These are phyloP conservation scores for Meira nashicola DNA, from an alignment of 1,284 basidiomycete species.

Conservation along the genomic window DNA sequence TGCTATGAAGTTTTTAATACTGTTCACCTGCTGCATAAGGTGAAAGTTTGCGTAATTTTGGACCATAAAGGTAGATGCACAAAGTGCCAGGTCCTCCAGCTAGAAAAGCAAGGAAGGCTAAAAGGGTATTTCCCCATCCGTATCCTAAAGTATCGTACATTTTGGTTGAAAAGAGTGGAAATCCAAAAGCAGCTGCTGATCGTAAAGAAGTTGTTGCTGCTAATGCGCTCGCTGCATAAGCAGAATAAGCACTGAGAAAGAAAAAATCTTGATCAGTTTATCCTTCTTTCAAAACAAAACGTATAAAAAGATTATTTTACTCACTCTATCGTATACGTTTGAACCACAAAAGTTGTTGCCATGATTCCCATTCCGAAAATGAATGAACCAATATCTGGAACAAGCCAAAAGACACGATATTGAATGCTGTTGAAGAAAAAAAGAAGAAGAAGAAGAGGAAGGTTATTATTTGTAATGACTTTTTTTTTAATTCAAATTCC, in stretches of 20 bases:
- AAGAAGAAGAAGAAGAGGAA: no score
- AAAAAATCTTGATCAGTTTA: not conserved
- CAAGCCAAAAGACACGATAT: constrained; percentile 28
- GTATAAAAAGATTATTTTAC: constrained; percentile 11
- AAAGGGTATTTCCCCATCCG: constrained; percentile 1
- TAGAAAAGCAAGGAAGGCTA: constrained; percentile 6
- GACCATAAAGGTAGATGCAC: constrained; percentile 2
- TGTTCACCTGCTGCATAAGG: not conserved
- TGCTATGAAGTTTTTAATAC: not conserved
- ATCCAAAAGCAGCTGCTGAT: not conserved
- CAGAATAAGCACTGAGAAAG: not conserved
- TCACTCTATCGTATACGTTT: constrained; percentile 15
- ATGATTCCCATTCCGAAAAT: constrained; percentile 19
- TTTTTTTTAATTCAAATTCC: no score
- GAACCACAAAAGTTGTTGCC: constrained; percentile 11
- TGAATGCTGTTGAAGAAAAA: constrained; percentile 54
- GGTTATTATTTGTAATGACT: no score
- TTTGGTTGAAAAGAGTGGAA: not conserved
- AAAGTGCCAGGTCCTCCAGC: not conserved
- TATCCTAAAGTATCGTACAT: constrained; percentile 3
- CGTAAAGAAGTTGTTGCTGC: not conserved
- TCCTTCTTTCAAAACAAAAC: constrained; percentile 10
- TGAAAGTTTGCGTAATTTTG: constrained; percentile 1
- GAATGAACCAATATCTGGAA: constrained; percentile 30
- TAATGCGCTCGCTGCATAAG: not conserved